Evolutionary conservation across 805 yeast genomes (phyloP).

Genomic region (Komagataella ulmi): DNA sequence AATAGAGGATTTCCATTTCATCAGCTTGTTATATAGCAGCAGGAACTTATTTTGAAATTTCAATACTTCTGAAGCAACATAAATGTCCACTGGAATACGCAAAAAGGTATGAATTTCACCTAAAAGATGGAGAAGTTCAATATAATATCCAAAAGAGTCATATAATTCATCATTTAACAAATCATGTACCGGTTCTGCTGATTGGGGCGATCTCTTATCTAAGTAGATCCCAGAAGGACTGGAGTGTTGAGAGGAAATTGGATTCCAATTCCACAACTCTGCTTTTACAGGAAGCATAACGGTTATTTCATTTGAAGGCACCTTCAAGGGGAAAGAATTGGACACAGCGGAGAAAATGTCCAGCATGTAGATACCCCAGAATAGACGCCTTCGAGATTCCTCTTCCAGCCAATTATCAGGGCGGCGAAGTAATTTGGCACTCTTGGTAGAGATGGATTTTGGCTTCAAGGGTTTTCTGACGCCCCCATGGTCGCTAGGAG

Average conservation of each 20-base stretch:
- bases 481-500: neutral
- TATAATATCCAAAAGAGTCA: constrained; percentile 11
- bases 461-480: neutral
- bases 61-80: constrained; percentile 6
- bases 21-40: constrained; percentile 5
- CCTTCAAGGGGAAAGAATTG: constrained; percentile 16
- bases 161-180: constrained; percentile 3
- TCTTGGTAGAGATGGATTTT: constrained; percentile 8
- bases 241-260: neutral
- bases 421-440: constrained; percentile 8
- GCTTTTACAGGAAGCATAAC: constrained; percentile 9
- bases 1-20: constrained; percentile 7
- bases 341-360: constrained; percentile 23
- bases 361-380: constrained; percentile 20
- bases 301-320: constrained; percentile 9
- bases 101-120: constrained; percentile 8
- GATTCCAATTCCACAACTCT: constrained; percentile 7
- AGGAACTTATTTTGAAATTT: constrained; percentile 8
- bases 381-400: constrained; percentile 20
- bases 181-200: constrained; percentile 1
- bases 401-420: constrained; percentile 23
- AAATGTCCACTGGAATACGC: constrained; percentile 8
- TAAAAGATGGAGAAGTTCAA: constrained; percentile 7
- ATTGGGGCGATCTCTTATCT: neutral
- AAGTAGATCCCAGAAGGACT: neutral